Percentiles rank a stretch among this genome's conserved stretches.
Conservation (phyloP, 2,329 filamentous ascomycete species). For the Tolypocladium endophyticum region DNA sequence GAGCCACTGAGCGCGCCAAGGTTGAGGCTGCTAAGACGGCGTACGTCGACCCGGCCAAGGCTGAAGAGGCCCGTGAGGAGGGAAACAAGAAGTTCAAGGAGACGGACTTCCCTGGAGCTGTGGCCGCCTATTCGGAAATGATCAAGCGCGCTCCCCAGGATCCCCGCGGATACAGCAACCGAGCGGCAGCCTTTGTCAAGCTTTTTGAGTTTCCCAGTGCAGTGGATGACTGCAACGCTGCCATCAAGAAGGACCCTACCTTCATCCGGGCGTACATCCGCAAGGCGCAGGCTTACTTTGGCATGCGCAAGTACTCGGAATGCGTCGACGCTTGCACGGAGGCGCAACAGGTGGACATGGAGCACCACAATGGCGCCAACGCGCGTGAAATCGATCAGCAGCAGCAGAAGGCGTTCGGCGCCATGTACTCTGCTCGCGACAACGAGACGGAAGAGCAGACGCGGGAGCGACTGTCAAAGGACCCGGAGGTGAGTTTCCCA, state of each 20-base stretch:
- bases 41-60: slow-evolving; percentile 84
- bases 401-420: slow-evolving; percentile 81
- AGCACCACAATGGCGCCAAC: slow-evolving; percentile 61
- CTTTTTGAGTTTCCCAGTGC: slow-evolving; percentile 91
- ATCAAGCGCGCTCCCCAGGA: slow-evolving; percentile 90
- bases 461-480: slow-evolving; percentile 76
- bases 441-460: slow-evolving; percentile 97
- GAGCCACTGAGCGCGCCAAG: slow-evolving; percentile 80
- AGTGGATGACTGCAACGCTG: slow-evolving; percentile 81
- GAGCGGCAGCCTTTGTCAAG: slow-evolving; percentile 93
- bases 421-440: slow-evolving; percentile 83
- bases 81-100: slow-evolving; percentile 98
- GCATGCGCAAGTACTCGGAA: slow-evolving; percentile 97
- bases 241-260: slow-evolving; percentile 80
- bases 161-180: slow-evolving; percentile 91
- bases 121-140: slow-evolving; percentile 93
- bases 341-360: slow-evolving; percentile 65
- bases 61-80: slow-evolving; percentile 88
- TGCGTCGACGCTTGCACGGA: slow-evolving; percentile 82
- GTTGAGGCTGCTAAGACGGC: slow-evolving; percentile 62
- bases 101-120: slow-evolving; percentile 86
- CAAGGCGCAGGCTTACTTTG: slow-evolving; percentile 90
- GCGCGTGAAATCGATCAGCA: slow-evolving; percentile 86
- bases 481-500: slow-evolving; percentile 64
- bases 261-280: slow-evolving; percentile 96